phyloP scores from a whole-genome alignment of 805 yeast genomes.

The Ogataea henricii region DNA sequence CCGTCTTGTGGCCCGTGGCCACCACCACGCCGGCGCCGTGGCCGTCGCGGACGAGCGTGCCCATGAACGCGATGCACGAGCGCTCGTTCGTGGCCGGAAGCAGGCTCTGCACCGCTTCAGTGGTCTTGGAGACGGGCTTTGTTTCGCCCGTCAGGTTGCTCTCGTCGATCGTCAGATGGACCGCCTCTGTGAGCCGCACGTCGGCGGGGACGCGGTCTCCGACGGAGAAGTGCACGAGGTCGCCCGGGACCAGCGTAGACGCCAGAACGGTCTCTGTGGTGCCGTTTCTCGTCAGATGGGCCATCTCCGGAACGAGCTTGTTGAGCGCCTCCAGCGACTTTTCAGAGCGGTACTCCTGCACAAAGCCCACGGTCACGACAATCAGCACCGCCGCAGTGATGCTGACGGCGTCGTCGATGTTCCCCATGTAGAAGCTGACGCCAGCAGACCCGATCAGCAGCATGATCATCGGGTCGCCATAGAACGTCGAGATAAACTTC shows the following conservation, averaged over 20 bases:
- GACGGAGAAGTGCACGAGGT: constrained; percentile 80
- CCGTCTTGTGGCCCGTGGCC: constrained; percentile 87
- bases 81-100: constrained; percentile 54
- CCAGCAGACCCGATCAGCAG: constrained; percentile 87
- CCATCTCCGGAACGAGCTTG: constrained; percentile 94
- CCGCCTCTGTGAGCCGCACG: constrained; percentile 74
- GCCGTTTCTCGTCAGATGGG: constrained; percentile 85
- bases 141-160: constrained; percentile 95
- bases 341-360: constrained; percentile 95
- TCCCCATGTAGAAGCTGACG: constrained; percentile 90
- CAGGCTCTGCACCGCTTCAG: constrained; percentile 42
- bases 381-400: constrained; percentile 89
- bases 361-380: constrained; percentile 95
- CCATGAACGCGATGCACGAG: constrained; percentile 88
- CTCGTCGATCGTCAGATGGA: constrained; percentile 85
- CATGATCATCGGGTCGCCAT: constrained; percentile 88
- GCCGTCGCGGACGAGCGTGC: constrained; percentile 95
- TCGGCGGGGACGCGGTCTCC: constrained; percentile 99
- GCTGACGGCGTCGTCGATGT: constrained; percentile 91
- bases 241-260: constrained; percentile 91
- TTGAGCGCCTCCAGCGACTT: constrained; percentile 91
- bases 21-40: constrained; percentile 92
- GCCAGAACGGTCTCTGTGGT: constrained; percentile 82
- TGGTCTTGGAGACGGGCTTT: constrained; percentile 73
- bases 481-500: constrained; percentile 78